Evolutionary conservation across 805 yeast species (phyloP), one percentile per base, ranked within the genome.

Genomic region (Starmerella bombicola): DNA sequence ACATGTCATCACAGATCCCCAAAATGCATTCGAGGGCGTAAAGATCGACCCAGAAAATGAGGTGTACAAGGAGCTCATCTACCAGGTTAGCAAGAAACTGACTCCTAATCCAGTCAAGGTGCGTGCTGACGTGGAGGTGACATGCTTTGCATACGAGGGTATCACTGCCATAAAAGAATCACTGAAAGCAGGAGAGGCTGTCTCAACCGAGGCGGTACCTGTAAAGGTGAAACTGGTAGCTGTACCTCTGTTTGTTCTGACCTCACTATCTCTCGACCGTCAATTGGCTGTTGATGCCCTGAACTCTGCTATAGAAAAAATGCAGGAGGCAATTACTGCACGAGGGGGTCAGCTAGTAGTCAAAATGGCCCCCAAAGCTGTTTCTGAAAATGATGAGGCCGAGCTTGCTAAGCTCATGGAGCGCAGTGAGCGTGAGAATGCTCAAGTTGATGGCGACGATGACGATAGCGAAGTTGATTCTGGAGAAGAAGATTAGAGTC

Each of bases 341-440:
- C 70, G 74, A 41, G 94, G 84, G 40, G 98, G 98, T 58, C 73
- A 75, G 43, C 80, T 94, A 62, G 83, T 81, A 52, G 80, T 88
- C 50, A 85, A 93, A 40, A 88, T 88, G 96, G 88, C 93, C 55
- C 97, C 98, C 59, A 88, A 86, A 75, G 96, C 97, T 32, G 97
- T 91, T 52, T 85, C 96, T 42, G 97, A 95, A 46, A 82, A 91
- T 46, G 98, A 91, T 62, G 98, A 91, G 63, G 97, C 95, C 46
- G 96, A 86, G 66, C 74, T 91, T 58, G 94, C 85, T 65, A 95
- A 94, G 46, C 73, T 91, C 51, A 77, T 91, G 74, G 96, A 88
- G 66, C 74, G 82, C 60, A 82, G 84, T 60, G 96, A 84, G 68
- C 71, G 79, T 59, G 95, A 83, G 62, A 86, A 81, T 58, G 76